Base-by-base conservation (phyloP, 257 asterid genomes). In the Sherardia arvensis region DNA sequence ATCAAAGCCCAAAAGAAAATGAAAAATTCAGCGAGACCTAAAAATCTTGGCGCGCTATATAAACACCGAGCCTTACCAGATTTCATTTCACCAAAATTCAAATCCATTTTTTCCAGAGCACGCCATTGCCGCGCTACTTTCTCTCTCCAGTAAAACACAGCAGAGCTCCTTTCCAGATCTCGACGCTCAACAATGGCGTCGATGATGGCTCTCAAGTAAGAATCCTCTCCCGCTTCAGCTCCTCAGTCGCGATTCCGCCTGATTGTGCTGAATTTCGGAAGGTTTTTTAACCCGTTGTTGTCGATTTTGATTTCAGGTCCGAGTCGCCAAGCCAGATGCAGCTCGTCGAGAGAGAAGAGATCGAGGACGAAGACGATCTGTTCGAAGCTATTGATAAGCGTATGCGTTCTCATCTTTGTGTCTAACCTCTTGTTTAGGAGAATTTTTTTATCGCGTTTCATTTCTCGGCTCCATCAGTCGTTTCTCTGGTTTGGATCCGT, bases 341-440 rank as follows among this genome's bases (percentile, higher is more conserved):
- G 86, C 79, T 93, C 40, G 86, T 93, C 53, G 90, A 90, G 73
- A 76, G 97, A 61, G 97, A 87, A 78, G 97, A 81, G 61, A 71
- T 87, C 76, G 96, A 90, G 14, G 97, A 84, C 66, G 99, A 93
- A 77, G 99, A 90, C 38, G 96, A 89, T 75, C 66, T 85, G 86
- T 90, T 93, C 68, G 99, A 90, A 85, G 96, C 96, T 11, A 92
- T 92, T n/a, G 98, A 91, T 72, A 91, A 91, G 77, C 71, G 96
- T 91, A 77, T 60, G 8, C 28, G 28, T 53, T 15, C 33, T 10
- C 0, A 18, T 38, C 28, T 15, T 6, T 20, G 14, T 25, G 7
- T 30, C 47, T 11, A 64, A 4, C 26, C 45, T 14, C 30, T 63
- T 62, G 47, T 26, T 28, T 9, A 8, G 27, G 6, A 3, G 6